phyloP scores from a whole-genome alignment of 2,329 filamentous ascomycete species.

The Penicillium nordicum region DNA sequence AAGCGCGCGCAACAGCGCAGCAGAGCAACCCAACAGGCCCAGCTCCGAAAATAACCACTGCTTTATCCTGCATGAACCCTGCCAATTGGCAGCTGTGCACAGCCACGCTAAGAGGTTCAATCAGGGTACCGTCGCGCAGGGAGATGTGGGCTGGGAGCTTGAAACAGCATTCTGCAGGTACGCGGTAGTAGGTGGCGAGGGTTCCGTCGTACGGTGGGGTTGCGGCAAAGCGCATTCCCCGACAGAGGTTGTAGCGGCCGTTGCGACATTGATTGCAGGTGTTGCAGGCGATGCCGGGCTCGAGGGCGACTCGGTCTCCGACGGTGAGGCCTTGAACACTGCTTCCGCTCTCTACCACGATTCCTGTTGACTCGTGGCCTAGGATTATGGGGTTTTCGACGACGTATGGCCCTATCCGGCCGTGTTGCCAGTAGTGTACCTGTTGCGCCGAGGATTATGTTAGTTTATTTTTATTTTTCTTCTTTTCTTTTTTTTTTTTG shows the following conservation, averaged over 20 bases:
- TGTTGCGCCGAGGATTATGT: slow-evolving; percentile 4
- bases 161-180: slow-evolving; percentile 84
- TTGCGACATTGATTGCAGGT: slow-evolving; percentile 69
- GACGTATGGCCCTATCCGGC: slow-evolving; percentile 36
- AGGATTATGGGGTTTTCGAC: slow-evolving; percentile 42
- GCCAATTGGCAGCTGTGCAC: slow-evolving; percentile 77
- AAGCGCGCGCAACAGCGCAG: slow-evolving; percentile 74
- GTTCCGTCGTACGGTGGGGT: slow-evolving; percentile 86
- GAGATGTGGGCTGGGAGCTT: slow-evolving; percentile 59
- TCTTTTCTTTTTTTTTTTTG: no score
- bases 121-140: slow-evolving; percentile 78
- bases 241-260: slow-evolving; percentile 83
- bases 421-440: slow-evolving; percentile 43
- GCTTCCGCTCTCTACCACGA: slow-evolving; percentile 57
- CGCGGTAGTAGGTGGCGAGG: slow-evolving; percentile 73
- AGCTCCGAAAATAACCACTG: slow-evolving; percentile 76
- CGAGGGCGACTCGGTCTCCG: slow-evolving; percentile 70
- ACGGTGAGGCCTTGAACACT: slow-evolving; percentile 53
- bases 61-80: slow-evolving; percentile 66
- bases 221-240: slow-evolving; percentile 79
- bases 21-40: slow-evolving; percentile 82
- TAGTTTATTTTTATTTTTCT: neutral
- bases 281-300: slow-evolving; percentile 67
- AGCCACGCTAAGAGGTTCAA: slow-evolving; percentile 80
- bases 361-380: slow-evolving; percentile 66